Conservation (phyloP, 306 rosid genomes). For the Chamaecrista fasciculata region DNA sequence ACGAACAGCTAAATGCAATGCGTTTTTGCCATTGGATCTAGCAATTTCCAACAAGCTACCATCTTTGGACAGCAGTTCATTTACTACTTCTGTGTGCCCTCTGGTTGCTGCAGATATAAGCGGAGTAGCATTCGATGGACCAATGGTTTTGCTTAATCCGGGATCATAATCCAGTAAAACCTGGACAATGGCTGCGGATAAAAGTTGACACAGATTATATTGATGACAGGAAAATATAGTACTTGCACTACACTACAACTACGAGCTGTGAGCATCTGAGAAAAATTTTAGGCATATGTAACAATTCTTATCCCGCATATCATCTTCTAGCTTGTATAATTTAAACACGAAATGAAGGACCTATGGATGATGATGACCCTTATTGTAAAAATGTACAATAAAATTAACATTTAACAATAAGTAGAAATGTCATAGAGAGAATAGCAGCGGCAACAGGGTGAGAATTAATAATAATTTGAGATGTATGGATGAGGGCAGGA, state of each 20-base stretch:
- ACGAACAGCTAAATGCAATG: slow-evolving; percentile 94
- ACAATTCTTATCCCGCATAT: neutral
- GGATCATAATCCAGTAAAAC: slow-evolving; percentile 74
- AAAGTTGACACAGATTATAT: slow-evolving; percentile 26
- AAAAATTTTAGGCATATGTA: neutral
- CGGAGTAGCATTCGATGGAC: slow-evolving; percentile 84
- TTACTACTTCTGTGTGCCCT: slow-evolving; percentile 81
- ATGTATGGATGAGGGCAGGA: neutral
- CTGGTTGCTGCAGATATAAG: slow-evolving; percentile 88
- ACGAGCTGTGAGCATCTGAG: neutral
- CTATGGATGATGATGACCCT: neutral
- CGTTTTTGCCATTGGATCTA: slow-evolving; percentile 82
- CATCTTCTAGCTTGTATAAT: neutral
- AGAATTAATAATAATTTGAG: neutral
- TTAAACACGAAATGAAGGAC: neutral
- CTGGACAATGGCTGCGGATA: slow-evolving; percentile 75
- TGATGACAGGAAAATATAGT: slow-evolving; percentile 3
- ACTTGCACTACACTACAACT: neutral
- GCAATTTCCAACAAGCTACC: slow-evolving; percentile 70
- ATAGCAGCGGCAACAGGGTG: neutral
- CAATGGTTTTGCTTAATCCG: slow-evolving; percentile 75
- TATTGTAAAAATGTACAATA: neutral
- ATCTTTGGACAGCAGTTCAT: slow-evolving; percentile 80
- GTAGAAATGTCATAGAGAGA: neutral
- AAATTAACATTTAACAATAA: neutral